Percentiles rank a stretch among this genome's conserved stretches.
phyloP scores from a whole-genome alignment of 2,329 filamentous ascomycete species.

The Colletotrichum sp. region DNA sequence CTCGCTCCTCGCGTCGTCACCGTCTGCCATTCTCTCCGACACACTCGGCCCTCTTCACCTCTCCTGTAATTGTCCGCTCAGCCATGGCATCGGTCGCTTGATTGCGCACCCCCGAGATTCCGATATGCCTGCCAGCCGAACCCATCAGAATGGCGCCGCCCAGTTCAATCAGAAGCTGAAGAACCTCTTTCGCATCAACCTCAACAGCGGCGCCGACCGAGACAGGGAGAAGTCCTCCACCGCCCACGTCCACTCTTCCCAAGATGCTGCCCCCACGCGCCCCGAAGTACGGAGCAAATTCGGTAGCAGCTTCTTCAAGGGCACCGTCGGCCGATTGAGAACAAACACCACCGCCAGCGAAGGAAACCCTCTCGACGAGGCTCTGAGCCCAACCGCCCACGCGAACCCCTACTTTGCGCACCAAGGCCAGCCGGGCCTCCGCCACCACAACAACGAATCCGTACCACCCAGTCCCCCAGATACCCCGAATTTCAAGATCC shows the following conservation, averaged over 20 bases:
- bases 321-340: constrained; percentile 83
- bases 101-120: constrained; percentile 24
- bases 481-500: constrained; percentile 79
- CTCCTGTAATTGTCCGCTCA: constrained; percentile 19
- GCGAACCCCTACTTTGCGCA: constrained; percentile 98
- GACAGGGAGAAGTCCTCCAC: constrained; percentile 40
- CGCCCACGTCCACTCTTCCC: constrained; percentile 45
- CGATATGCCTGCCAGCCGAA: constrained; percentile 60
- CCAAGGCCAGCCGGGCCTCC: constrained; percentile 89
- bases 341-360: constrained; percentile 93
- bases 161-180: constrained; percentile 73
- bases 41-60: constrained; percentile 10
- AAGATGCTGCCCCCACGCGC: constrained; percentile 27
- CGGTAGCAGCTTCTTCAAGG: constrained; percentile 88
- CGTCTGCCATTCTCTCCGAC: constrained; percentile 3
- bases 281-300: constrained; percentile 63
- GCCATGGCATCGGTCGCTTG: constrained; percentile 42
- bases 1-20: constrained; percentile 23
- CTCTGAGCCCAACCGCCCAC: constrained; percentile 87
- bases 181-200: constrained; percentile 75
- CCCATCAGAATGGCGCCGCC: constrained; percentile 51
- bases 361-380: constrained; percentile 87
- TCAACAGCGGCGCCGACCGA: constrained; percentile 41
- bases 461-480: constrained; percentile 92
- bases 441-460: constrained; percentile 94